A percentile compares a stretch with the other conserved stretches of the same genome.
These are phyloP conservation scores for Vitis hybrid DNA, from an alignment of 177 flowering plant genomes.

Conservation along the genomic window DNA sequence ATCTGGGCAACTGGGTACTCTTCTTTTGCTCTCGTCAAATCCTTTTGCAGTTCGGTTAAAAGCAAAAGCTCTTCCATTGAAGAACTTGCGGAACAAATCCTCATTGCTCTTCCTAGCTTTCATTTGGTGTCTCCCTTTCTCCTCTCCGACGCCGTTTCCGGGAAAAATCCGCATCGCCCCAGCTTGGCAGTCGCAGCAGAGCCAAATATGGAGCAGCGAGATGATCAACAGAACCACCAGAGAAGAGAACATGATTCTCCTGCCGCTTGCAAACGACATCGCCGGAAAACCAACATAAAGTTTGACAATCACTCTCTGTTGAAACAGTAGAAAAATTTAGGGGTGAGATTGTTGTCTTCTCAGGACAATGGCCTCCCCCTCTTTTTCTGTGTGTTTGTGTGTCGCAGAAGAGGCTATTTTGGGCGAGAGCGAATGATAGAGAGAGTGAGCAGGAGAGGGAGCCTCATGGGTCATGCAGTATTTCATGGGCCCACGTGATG, in stretches of 20 bases:
- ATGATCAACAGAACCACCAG: constrained; percentile 19
- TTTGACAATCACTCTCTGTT: background rate
- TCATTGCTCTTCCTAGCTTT: constrained; percentile 15
- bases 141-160: background rate
- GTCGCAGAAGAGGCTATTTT: background rate
- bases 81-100: constrained; percentile 28
- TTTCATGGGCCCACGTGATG: constrained; percentile 35
- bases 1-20: constrained; percentile 77
- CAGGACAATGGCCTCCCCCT: background rate
- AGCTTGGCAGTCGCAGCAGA: constrained; percentile 29
- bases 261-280: constrained; percentile 30
- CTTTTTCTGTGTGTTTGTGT: constrained; percentile 3
- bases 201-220: constrained; percentile 31
- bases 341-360: background rate
- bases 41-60: constrained; percentile 27
- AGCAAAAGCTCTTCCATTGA: constrained; percentile 22
- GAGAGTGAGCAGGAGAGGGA: constrained; percentile 3
- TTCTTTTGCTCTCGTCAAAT: constrained; percentile 42
- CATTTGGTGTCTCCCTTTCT: background rate
- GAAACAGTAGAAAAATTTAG: background rate
- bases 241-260: constrained; percentile 15
- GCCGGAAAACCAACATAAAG: constrained; percentile 28
- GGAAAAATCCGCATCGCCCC: constrained; percentile 35
- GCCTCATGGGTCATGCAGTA: constrained; percentile 2
- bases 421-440: constrained; percentile 2